phyloP scores from a whole-genome alignment of 2,329 filamentous ascomycete species.

The Colletotrichum viniferum region DNA sequence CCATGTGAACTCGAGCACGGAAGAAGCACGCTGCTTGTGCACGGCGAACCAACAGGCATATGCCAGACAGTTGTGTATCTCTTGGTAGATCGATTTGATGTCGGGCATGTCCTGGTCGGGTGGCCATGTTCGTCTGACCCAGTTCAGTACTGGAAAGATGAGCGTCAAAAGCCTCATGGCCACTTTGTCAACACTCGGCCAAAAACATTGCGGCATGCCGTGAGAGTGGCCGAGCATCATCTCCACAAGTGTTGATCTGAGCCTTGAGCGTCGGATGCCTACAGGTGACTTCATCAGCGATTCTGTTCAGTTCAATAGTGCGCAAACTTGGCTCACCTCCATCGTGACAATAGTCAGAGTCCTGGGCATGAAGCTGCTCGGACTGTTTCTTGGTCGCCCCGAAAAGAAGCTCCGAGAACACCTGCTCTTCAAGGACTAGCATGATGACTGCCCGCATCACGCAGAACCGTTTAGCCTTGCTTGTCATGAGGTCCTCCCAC shows the following conservation, averaged over 20 bases:
- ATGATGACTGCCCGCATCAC: slow-evolving; percentile 34
- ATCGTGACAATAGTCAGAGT: slow-evolving; percentile 26
- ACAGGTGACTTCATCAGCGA: neutral
- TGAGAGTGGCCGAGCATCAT: slow-evolving; percentile 25
- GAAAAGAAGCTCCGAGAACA: slow-evolving; percentile 35
- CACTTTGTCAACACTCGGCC: slow-evolving; percentile 33
- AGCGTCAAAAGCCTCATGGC: slow-evolving; percentile 25
- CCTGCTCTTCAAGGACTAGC: slow-evolving; percentile 27
- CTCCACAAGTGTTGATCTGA: slow-evolving; percentile 29
- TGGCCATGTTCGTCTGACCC: slow-evolving; percentile 14
- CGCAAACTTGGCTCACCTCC: slow-evolving; percentile 28
- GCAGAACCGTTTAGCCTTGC: slow-evolving; percentile 24
- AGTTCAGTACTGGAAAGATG: slow-evolving; percentile 28
- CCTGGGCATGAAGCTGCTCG: slow-evolving; percentile 25
- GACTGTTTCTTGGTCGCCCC: slow-evolving; percentile 31
- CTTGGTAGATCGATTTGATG: neutral
- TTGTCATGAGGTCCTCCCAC: slow-evolving; percentile 33
- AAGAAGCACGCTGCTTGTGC: slow-evolving; percentile 26
- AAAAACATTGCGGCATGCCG: slow-evolving; percentile 30
- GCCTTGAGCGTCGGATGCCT: slow-evolving; percentile 33
- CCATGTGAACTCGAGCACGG: slow-evolving; percentile 30
- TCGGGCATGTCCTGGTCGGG: neutral
- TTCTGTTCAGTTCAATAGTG: too few relatives aligned
- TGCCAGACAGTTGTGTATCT: slow-evolving; percentile 32
- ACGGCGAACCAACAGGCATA: slow-evolving; percentile 35